Conservation (phyloP, 2,329 filamentous ascomycete genomes). For the Fusarium albosuccineum region DNA sequence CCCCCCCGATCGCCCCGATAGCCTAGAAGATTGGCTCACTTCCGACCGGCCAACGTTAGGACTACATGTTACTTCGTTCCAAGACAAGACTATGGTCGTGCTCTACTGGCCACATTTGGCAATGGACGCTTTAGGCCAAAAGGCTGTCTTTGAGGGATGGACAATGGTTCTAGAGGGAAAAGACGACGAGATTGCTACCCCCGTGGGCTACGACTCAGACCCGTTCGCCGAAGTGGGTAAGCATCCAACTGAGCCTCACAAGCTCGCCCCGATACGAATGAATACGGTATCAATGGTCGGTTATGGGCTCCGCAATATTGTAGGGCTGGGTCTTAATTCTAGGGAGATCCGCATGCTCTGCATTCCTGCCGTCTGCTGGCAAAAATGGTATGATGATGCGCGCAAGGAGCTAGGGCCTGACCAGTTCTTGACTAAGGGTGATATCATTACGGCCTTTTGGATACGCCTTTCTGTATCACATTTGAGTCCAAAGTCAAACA, state of each 20-base stretch:
- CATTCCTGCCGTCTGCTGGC: constrained; percentile 15
- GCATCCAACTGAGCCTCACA: constrained; percentile 7
- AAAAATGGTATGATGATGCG: background rate
- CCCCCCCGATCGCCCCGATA: background rate
- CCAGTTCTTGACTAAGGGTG: background rate
- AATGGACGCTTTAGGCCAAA: constrained; percentile 55
- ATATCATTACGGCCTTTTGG: constrained; percentile 1
- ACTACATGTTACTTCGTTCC: constrained; percentile 58
- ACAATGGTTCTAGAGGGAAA: constrained; percentile 22
- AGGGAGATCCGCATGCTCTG: constrained; percentile 22
- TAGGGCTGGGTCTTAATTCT: background rate
- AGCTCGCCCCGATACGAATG: background rate
- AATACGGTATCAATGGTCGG: background rate
- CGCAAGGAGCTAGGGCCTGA: background rate
- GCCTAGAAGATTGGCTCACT: constrained; percentile 51
- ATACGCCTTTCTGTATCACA: background rate
- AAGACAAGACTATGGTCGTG: constrained; percentile 56
- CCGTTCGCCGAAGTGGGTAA: constrained; percentile 17
- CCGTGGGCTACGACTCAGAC: constrained; percentile 2
- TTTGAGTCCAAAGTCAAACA: background rate
- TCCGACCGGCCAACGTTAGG: constrained; percentile 56
- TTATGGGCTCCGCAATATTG: constrained; percentile 2
- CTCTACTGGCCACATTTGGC: constrained; percentile 57
- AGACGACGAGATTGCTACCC: constrained; percentile 11
- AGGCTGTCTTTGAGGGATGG: constrained; percentile 56